Conservation (phyloP, 139 green algal genomes). For the Desmodesmus armatus region DNA sequence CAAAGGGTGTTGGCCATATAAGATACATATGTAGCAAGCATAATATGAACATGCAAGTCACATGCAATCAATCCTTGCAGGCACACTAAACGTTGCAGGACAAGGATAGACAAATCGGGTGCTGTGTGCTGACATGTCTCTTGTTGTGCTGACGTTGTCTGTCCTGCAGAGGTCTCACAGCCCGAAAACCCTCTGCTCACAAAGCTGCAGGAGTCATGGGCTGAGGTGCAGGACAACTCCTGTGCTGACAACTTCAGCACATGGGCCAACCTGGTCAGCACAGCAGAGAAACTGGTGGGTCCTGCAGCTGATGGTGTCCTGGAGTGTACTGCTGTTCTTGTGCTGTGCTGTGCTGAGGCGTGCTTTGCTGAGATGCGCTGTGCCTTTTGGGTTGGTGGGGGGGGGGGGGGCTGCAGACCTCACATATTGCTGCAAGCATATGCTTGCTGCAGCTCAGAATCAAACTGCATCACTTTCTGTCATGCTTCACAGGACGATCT, state of each 20-base stretch:
- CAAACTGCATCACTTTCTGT: conserved; percentile 13
- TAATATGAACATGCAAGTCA: too few relatives aligned
- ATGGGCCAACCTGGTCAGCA: conserved; percentile 75
- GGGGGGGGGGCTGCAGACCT: too few relatives aligned
- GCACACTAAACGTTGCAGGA: too few relatives aligned
- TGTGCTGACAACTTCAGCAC: conserved; percentile 77
- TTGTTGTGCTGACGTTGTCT: too few relatives aligned
- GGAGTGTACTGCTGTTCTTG: not conserved
- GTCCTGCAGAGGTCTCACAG: not conserved
- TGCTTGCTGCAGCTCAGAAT: not conserved
- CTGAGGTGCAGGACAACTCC: conserved; percentile 63
- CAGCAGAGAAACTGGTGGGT: conserved; percentile 74
- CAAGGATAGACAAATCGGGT: too few relatives aligned
- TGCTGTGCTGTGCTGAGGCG: not conserved
- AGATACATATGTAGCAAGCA: too few relatives aligned
- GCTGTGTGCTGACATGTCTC: too few relatives aligned
- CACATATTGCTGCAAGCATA: not conserved
- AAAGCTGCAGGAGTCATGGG: conserved; percentile 53
- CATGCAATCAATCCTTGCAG: too few relatives aligned
- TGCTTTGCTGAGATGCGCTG: not conserved
- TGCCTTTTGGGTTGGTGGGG: too few relatives aligned
- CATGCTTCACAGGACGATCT: conserved; percentile 70
- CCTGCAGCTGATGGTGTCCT: too few relatives aligned
- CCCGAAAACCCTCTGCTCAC: conserved; percentile 45
- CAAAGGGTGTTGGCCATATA: too few relatives aligned